Conservation (phyloP, 1,284 basidiomycete genomes). For the Flammula alnicola region DNA sequence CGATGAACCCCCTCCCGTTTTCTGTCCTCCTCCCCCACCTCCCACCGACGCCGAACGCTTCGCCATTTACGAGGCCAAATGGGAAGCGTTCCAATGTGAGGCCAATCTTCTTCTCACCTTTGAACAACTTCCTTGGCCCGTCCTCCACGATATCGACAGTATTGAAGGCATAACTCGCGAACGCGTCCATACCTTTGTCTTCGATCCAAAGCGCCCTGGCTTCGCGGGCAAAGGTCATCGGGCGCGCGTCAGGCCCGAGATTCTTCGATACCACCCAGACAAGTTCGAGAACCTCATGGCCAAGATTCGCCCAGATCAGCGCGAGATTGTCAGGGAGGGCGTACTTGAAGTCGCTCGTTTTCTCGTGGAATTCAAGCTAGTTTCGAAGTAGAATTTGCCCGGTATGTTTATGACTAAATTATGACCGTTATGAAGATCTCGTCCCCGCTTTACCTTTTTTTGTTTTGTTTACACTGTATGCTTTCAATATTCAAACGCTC, state of each 20-base stretch:
- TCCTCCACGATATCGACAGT: conserved; percentile 29
- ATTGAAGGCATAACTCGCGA: conserved; percentile 27
- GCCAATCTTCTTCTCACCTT: conserved; percentile 27
- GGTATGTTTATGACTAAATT: too few relatives aligned
- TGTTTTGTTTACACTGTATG: too few relatives aligned
- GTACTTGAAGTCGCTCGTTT: too few relatives aligned
- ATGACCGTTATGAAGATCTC: too few relatives aligned
- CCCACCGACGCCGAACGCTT: conserved; percentile 10
- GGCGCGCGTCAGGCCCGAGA: too few relatives aligned
- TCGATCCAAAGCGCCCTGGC: conserved; percentile 36
- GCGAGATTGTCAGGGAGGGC: not conserved
- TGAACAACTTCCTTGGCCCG: conserved; percentile 53
- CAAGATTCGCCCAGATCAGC: not conserved
- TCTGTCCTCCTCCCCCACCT: conserved; percentile 2
- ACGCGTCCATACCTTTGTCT: conserved; percentile 43
- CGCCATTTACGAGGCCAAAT: conserved; percentile 40
- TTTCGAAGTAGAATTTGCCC: too few relatives aligned
- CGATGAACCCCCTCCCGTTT: not conserved
- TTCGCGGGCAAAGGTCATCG: conserved; percentile 5
- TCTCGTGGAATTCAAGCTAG: too few relatives aligned
- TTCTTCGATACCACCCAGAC: not conserved
- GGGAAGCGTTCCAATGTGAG: conserved; percentile 38
- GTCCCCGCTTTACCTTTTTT: too few relatives aligned
- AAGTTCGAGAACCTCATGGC: conserved; percentile 28
- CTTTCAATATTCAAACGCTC: too few relatives aligned